Base-by-base conservation (phyloP, 2,329 filamentous ascomycete species). In the Colletotrichum sp. region DNA sequence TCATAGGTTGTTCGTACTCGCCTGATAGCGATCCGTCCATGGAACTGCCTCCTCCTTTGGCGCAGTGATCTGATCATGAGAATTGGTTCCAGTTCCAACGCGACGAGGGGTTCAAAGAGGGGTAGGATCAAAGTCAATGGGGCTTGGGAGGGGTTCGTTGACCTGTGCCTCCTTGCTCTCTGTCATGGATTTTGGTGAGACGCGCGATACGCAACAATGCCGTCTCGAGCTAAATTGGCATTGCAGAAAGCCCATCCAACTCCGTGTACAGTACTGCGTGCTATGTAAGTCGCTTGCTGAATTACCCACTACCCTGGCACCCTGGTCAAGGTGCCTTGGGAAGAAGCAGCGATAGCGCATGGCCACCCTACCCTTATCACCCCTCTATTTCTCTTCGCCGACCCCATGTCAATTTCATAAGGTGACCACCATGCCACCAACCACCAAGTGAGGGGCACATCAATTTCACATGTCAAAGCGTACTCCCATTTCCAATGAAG, bases 171-270 rank as follows among this genome's bases (percentile, higher is more conserved):
- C 52, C 67, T 28, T 34, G 44, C 36, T 39, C n/a, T 52, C 57
- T 30, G 65, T 21, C 36, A 63, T 24, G 30, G 59, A 71, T 67
- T 52, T 67, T 62, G 36, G 21, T 39, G 36, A 62, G 52, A 67
- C 71, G 71, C 71, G 71, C 59, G 67, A 65, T 65, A 74, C 71
- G 66, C 71, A 74, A 44, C 49, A 32, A 30, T 65, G 13, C 32
- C 26, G 30, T 52, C 55, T 60, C 18, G 36, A 34, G n/a, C 18
- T 30, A 26, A 32, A 32, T 49, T 26, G 44, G 21, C 55, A 8
- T 24, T 68, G 24, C 36, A 34, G 36, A 21, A 36, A 34, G 15
- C 28, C 28, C 57, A 60, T 60, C 57, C 13, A 6, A 28, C 32
- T 30, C 24, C 21, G 30, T 34, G 6, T 18, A 16, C 49, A 32